A percentile compares a stretch with the other conserved stretches of the same genome.
These are phyloP conservation scores for Picea sitchensis DNA, from an alignment of 75 land plant genomes.

Conservation along the genomic window DNA sequence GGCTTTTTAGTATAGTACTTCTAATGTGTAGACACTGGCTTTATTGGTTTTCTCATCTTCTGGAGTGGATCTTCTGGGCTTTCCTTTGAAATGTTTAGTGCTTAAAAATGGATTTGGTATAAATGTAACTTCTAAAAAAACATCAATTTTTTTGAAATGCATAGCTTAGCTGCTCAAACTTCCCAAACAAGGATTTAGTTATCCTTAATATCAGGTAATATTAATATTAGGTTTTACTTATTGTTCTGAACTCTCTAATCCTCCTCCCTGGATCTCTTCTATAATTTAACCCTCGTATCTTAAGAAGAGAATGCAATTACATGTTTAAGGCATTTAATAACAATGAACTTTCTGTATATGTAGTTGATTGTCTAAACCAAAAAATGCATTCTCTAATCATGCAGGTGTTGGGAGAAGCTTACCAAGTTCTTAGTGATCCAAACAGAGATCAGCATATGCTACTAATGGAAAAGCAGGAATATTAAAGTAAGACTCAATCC, in stretches of 20 bases:
- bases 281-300: neutral
- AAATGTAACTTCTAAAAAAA: neutral
- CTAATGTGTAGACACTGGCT: neutral
- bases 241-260: neutral
- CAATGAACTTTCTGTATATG: too few relatives aligned
- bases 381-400: neutral
- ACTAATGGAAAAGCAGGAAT: conserved; percentile 52
- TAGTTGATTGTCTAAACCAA: neutral
- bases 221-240: neutral
- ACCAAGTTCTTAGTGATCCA: conserved; percentile 79
- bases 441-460: conserved; percentile 62
- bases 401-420: conserved; percentile 76
- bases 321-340: neutral
- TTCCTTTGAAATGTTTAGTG: neutral
- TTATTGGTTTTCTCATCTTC: neutral
- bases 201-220: neutral
- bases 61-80: neutral
- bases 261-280: neutral
- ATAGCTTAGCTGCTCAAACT: neutral
- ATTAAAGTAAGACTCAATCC: conserved; percentile 38
- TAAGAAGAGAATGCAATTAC: neutral
- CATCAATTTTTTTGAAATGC: neutral
- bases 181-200: neutral
- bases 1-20: neutral
- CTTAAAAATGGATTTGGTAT: neutral